Evolutionary conservation across 371 early-diverging fungal species (phyloP), one percentile per base, ranked within the genome.

Genomic region (Mucor ambiguus): DNA sequence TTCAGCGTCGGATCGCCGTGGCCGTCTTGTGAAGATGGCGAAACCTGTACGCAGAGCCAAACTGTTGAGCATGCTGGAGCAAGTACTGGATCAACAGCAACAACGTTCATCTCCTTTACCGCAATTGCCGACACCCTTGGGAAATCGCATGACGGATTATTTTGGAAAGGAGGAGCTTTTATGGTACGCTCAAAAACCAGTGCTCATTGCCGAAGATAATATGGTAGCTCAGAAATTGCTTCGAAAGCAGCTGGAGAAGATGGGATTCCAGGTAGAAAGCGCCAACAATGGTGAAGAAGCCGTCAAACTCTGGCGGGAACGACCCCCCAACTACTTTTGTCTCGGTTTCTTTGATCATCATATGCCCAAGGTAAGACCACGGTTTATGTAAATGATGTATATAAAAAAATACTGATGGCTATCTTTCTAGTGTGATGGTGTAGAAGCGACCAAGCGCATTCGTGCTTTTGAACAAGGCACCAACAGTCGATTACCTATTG

Each of bases 41-140:
- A 87, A 87, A 62, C 87, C 87, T 4, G 85, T 80, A 30, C 75
- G 87, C 14, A 78, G 87, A 32, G 58, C 74, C 5, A 87, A 87
- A 37, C 66, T 87, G 5, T 55, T 87, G 9, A 77, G 75, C 26
- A 65, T 75, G 9, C 38, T 82, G 11, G 77, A 79, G 28, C 75
- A 80, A 41, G 70, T 82, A 1, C 12, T 79, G 4, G 69, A 71
- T 41, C 74, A 75, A 18, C 52, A 41, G 18, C 66, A 66, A 41
- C 66, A 66, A 32, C 60, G 52, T 3, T 37, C 44, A 1, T 49
- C 63, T 24, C 71, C 71, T 43, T 20, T 61, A 5, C 64, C 70
- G 7, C 43, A 48, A 20, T 64, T 66, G 18, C 54, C 58, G 0
- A 57, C 65, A 9, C 32, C 69, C 14, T 12, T 71, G 8, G 61